phyloP scores from a whole-genome alignment of 805 yeast species.

The Myxozyma nipponensis region DNA sequence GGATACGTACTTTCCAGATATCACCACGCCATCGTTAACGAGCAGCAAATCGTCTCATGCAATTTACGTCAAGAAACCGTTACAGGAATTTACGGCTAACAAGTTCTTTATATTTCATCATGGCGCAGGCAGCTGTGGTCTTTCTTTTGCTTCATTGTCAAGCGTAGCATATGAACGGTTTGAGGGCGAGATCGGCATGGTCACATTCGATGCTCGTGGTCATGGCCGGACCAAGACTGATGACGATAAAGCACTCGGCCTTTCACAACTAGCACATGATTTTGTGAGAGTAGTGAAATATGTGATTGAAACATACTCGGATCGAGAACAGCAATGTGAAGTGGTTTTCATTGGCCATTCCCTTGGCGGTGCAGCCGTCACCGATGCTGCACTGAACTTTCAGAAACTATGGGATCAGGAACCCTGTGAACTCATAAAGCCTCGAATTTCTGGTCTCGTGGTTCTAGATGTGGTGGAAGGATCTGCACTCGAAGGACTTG shows the following conservation, averaged over 20 bases:
- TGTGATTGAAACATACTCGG: conserved; percentile 36
- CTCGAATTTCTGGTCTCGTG: conserved; percentile 56
- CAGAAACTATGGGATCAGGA: conserved; percentile 6
- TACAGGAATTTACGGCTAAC: conserved; percentile 25
- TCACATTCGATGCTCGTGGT: conserved; percentile 78
- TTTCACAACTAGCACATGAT: conserved; percentile 58
- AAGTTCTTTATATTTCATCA: conserved; percentile 79
- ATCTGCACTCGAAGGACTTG: conserved; percentile 69
- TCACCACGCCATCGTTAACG: background rate
- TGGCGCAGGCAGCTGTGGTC: conserved; percentile 90
- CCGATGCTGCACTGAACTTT: conserved; percentile 45
- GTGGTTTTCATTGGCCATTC: conserved; percentile 81
- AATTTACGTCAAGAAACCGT: conserved; percentile 13
- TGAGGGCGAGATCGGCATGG: conserved; percentile 53
- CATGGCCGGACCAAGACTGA: conserved; percentile 58
- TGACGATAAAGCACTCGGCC: conserved; percentile 40
- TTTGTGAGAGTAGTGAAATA: conserved; percentile 46
- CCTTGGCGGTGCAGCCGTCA: conserved; percentile 82
- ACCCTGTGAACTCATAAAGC: conserved; percentile 7
- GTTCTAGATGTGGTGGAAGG: conserved; percentile 94
- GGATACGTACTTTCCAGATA: background rate
- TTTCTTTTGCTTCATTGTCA: conserved; percentile 56
- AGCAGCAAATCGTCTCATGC: conserved; percentile 2
- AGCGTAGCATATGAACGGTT: conserved; percentile 15
- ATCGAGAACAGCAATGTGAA: conserved; percentile 26